Evolutionary conservation across 306 rosid species (phyloP).

Genomic region (Spatholobus suberectus): DNA sequence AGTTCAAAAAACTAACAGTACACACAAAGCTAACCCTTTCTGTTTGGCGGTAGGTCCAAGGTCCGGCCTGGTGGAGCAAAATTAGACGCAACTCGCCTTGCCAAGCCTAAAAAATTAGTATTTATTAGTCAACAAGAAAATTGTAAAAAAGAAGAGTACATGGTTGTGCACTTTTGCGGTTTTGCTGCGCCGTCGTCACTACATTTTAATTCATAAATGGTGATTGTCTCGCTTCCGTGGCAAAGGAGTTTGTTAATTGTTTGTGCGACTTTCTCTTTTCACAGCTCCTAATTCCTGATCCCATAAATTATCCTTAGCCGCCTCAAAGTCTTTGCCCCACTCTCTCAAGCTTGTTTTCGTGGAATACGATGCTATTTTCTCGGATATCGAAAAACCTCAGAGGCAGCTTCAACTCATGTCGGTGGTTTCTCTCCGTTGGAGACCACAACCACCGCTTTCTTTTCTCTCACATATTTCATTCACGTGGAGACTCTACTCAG

Average conservation of each 20-base stretch:
- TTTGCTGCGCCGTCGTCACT: constrained; percentile 49
- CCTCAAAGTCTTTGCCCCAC: constrained; percentile 25
- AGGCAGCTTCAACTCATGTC: constrained; percentile 50
- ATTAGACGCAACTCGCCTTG: not conserved
- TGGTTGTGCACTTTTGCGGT: too few species aligned
- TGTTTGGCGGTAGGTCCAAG: not conserved
- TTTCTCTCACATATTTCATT: constrained; percentile 25
- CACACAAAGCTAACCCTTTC: not conserved
- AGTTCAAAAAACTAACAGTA: not conserved
- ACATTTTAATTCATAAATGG: not conserved
- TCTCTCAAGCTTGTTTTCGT: not conserved
- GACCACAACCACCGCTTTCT: constrained; percentile 47
- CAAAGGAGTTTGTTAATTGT: not conserved
- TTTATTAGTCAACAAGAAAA: not conserved
- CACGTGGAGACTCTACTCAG: constrained; percentile 41
- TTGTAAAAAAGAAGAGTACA: constrained; percentile 4
- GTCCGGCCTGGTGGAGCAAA: not conserved
- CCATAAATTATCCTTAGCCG: constrained; percentile 25
- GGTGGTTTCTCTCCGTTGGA: constrained; percentile 51
- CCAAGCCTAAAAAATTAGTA: not conserved
- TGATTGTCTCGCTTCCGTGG: not conserved
- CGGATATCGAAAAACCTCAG: constrained; percentile 63
- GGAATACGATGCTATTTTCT: constrained; percentile 56
- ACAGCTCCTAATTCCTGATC: constrained; percentile 4
- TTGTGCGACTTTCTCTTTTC: not conserved